A percentile compares a stretch with the other conserved stretches of the same genome.
Conservation (phyloP, 148 eudicot species). For the Heliosperma pusillum region DNA sequence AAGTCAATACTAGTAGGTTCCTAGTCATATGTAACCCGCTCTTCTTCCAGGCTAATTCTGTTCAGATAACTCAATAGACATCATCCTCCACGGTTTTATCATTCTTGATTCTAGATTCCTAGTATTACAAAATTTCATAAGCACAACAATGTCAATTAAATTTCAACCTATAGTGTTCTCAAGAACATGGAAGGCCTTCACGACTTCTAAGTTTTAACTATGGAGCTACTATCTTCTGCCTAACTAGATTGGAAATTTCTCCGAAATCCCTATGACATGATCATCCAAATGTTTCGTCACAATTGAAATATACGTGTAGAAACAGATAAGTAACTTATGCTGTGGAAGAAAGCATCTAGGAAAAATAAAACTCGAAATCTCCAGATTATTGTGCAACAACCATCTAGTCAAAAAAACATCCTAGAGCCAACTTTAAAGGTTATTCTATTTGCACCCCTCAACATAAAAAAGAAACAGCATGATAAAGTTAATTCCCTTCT, state of each 20-base stretch:
- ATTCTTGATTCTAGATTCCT: not conserved
- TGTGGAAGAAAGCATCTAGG: conserved; percentile 6
- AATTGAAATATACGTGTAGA: not conserved
- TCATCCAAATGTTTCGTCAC: not conserved
- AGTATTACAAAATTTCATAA: not conserved
- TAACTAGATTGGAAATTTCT: not conserved
- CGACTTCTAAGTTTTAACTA: no score
- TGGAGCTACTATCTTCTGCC: not conserved
- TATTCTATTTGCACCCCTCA: conserved; percentile 16
- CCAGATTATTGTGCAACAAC: not conserved
- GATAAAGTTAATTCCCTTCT: not conserved
- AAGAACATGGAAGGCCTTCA: not conserved
- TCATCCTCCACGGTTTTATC: not conserved
- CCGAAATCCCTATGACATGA: not conserved
- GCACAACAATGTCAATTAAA: no score
- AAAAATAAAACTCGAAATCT: not conserved
- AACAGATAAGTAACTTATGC: not conserved
- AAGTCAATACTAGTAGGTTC: no score
- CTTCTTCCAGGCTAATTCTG: not conserved
- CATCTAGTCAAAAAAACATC: conserved; percentile 2
- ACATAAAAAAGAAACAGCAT: not conserved
- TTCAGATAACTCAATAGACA: not conserved
- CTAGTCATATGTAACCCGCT: no score
- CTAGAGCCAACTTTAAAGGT: not conserved
- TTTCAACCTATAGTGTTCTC: not conserved